Evolutionary conservation across 2,329 filamentous ascomycete genomes (phyloP).

Genomic region (Rhytidhysteron rufulum): DNA sequence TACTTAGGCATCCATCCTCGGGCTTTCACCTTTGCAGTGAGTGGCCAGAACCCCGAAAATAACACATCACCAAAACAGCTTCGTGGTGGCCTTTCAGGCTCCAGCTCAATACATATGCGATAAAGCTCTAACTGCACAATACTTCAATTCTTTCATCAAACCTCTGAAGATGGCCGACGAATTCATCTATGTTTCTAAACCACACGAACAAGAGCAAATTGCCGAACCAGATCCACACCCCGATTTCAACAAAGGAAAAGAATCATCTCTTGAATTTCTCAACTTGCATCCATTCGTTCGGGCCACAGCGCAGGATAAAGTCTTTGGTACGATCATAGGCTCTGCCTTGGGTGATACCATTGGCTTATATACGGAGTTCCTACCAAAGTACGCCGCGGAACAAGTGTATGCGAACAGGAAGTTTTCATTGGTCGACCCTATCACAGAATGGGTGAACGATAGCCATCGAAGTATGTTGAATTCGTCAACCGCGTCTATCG

Average conservation of each 20-base stretch:
- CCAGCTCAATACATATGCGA: background rate
- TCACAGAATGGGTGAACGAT: slow-evolving; percentile 44
- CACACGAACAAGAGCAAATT: background rate
- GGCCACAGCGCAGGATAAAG: slow-evolving; percentile 30
- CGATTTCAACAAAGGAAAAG: background rate
- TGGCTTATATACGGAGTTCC: slow-evolving; percentile 54
- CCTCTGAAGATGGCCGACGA: slow-evolving; percentile 1
- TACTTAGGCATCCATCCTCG: no score
- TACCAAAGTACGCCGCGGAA: slow-evolving; percentile 34
- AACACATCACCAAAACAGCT: no score
- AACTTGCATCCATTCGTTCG: slow-evolving; percentile 25
- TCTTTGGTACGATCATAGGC: slow-evolving; percentile 47
- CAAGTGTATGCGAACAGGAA: slow-evolving; percentile 35
- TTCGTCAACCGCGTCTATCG: background rate
- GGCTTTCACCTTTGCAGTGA: no score
- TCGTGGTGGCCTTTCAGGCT: background rate
- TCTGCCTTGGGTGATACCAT: slow-evolving; percentile 54
- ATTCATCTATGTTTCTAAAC: background rate
- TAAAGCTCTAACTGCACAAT: background rate
- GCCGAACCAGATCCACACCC: background rate
- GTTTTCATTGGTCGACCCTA: slow-evolving; percentile 39
- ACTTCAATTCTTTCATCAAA: background rate
- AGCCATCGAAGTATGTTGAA: slow-evolving; percentile 40
- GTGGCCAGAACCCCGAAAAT: no score
- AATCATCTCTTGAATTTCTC: slow-evolving; percentile 16